These are phyloP conservation scores for Erythrophleum fordii DNA, from an alignment of 306 rosid species.

Conservation along the genomic window DNA sequence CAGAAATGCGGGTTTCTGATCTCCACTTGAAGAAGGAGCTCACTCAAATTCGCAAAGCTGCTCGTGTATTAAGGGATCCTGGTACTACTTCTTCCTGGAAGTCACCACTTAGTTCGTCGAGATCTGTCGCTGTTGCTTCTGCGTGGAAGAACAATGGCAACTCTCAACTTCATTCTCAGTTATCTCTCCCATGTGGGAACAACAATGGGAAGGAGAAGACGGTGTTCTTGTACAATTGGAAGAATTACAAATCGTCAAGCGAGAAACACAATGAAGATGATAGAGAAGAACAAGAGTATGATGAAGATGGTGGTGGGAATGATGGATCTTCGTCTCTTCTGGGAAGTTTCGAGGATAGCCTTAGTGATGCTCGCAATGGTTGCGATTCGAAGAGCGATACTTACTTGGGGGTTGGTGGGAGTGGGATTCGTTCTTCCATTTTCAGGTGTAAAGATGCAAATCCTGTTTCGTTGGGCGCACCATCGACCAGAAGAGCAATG, in stretches of 20 bases:
- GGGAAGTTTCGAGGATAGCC: conserved; percentile 66
- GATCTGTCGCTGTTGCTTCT: conserved; percentile 58
- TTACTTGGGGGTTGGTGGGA: conserved; percentile 51
- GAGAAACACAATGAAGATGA: conserved; percentile 45
- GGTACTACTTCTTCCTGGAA: conserved; percentile 94
- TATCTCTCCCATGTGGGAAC: background rate
- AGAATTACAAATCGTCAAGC: conserved; percentile 62
- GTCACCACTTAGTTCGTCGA: conserved; percentile 81
- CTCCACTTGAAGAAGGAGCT: conserved; percentile 90
- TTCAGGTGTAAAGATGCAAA: conserved; percentile 63
- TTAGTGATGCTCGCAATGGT: conserved; percentile 73
- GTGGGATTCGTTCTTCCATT: conserved; percentile 60
- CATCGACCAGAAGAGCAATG: conserved; percentile 39
- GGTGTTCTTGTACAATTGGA: conserved; percentile 90
- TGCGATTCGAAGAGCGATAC: conserved; percentile 75
- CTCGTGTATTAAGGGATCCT: conserved; percentile 91
- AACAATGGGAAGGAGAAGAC: conserved; percentile 48
- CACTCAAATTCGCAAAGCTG: conserved; percentile 95
- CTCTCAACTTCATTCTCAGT: conserved; percentile 18
- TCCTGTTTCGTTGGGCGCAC: conserved; percentile 46
- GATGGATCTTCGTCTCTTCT: conserved; percentile 65
- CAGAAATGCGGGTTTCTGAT: conserved; percentile 74
- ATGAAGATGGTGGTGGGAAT: conserved; percentile 39
- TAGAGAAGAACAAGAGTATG: conserved; percentile 49
- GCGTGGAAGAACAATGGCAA: conserved; percentile 44